Conservation (phyloP, 2,329 filamentous ascomycete species). For the Arthrinium puccinioides region DNA sequence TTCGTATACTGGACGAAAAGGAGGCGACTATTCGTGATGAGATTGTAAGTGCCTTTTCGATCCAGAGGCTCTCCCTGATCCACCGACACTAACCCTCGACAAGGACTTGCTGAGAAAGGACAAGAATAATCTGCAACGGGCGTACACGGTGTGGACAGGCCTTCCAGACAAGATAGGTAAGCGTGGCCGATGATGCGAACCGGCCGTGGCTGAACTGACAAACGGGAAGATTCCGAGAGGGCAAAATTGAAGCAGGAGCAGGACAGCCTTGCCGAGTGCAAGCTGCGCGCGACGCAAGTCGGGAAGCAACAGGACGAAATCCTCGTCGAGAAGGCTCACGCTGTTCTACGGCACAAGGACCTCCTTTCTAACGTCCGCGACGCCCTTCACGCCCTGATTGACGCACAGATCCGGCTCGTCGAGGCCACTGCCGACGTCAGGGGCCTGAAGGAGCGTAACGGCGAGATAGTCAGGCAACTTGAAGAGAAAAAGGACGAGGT, state of each 20-base stretch:
- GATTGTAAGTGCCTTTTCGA: constrained; percentile 32
- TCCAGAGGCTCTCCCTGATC: too few relatives aligned
- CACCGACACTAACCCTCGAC: neutral
- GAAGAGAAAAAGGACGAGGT: constrained; percentile 36
- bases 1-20: constrained; percentile 28
- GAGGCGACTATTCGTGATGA: constrained; percentile 35
- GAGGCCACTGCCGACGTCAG: constrained; percentile 79
- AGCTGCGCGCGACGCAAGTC: constrained; percentile 40
- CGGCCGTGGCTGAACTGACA: too few relatives aligned
- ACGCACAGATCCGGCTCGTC: constrained; percentile 62
- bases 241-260: constrained; percentile 21
- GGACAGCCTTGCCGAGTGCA: constrained; percentile 24
- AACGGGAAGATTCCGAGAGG: constrained; percentile 17
- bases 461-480: constrained; percentile 46
- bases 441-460: constrained; percentile 59
- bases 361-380: constrained; percentile 55
- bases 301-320: constrained; percentile 47
- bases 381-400: constrained; percentile 56
- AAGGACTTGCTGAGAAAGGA: constrained; percentile 41
- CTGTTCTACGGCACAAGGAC: constrained; percentile 45
- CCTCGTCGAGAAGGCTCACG: constrained; percentile 47
- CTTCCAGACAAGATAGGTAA: constrained; percentile 66
- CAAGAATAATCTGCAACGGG: constrained; percentile 62
- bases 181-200: constrained; percentile 15
- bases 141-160: constrained; percentile 55